Conservation (phyloP, 768 basidiomycete genomes). For the Candolleomyces eurysporus region DNA sequence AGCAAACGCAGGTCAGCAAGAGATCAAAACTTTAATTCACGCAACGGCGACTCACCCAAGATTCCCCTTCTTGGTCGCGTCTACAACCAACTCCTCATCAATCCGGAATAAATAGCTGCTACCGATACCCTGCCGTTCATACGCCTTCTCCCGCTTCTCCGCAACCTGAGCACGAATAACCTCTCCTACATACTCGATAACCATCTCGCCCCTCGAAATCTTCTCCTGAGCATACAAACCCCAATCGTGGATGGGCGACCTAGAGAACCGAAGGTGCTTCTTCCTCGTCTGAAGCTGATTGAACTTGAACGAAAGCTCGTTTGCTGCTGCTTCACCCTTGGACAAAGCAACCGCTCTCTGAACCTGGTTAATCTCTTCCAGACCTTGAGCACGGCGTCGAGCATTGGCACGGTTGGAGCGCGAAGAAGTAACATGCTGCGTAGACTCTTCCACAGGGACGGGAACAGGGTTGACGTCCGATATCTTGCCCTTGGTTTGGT, state of each 20-base stretch:
- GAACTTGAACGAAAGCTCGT: constrained; percentile 87
- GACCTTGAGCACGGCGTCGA: constrained; percentile 83
- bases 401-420: constrained; percentile 92
- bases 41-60: constrained; percentile 70
- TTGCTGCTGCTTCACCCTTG: constrained; percentile 69
- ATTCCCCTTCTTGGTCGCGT: constrained; percentile 98
- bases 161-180: constrained; percentile 93
- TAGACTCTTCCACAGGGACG: constrained; percentile 46
- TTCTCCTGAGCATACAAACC: constrained; percentile 97
- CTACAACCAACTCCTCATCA: constrained; percentile 96
- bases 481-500: constrained; percentile 58
- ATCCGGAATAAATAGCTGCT: constrained; percentile 98
- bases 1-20: too few relatives aligned
- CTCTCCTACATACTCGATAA: constrained; percentile 99
- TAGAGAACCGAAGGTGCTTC: constrained; percentile 94
- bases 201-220: constrained; percentile 94
- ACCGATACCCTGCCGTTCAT: constrained; percentile 96
- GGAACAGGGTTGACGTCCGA: constrained; percentile 32
- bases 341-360: constrained; percentile 76
- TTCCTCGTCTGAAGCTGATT: constrained; percentile 97
- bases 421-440: constrained; percentile 67
- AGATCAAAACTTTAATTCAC: constrained; percentile 12
- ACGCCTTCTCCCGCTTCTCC: constrained; percentile 95
- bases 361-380: constrained; percentile 94
- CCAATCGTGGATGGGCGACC: constrained; percentile 98